Conservation (phyloP, 2,329 filamentous ascomycete species). For the Acrodontium crateriforme region DNA sequence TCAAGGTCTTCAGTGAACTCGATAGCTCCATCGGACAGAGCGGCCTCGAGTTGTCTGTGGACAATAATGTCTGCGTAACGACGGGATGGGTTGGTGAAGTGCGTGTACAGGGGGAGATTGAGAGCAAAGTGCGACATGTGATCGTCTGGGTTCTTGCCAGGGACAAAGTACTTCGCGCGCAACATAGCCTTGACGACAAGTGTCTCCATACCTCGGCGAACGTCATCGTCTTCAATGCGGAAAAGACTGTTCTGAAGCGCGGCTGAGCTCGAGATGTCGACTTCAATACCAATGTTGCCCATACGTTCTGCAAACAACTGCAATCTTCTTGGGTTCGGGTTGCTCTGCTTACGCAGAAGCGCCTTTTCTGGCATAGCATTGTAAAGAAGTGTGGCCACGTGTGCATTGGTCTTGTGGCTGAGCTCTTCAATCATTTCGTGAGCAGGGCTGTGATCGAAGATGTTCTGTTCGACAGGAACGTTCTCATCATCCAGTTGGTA, state of each 20-base stretch:
- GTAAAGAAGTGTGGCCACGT: conserved; percentile 73
- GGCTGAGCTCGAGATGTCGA: conserved; percentile 81
- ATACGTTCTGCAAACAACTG: conserved; percentile 88
- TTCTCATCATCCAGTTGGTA: conserved; percentile 97
- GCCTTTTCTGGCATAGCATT: conserved; percentile 80
- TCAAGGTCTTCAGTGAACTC: conserved; percentile 88
- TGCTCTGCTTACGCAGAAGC: conserved; percentile 70
- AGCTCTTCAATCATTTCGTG: conserved; percentile 93
- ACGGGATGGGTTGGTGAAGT: conserved; percentile 90
- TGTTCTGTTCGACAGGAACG: conserved; percentile 88
- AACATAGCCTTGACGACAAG: conserved; percentile 90
- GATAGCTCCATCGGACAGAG: conserved; percentile 65
- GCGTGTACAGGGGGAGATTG: conserved; percentile 88
- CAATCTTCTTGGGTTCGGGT: conserved; percentile 77
- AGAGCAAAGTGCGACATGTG: conserved; percentile 80
- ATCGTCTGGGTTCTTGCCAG: conserved; percentile 63
- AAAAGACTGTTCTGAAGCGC: conserved; percentile 89
- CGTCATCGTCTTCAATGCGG: conserved; percentile 73
- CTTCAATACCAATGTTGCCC: conserved; percentile 76
- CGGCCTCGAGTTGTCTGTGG: conserved; percentile 82
- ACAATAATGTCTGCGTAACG: conserved; percentile 92
- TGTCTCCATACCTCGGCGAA: conserved; percentile 97
- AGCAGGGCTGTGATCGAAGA: conserved; percentile 79
- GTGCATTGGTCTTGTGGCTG: conserved; percentile 80
- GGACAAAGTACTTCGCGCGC: conserved; percentile 87